Evolutionary conservation across 495 filamentous ascomycete species (phyloP).

Genomic region (Aspergillus sclerotioniger): DNA sequence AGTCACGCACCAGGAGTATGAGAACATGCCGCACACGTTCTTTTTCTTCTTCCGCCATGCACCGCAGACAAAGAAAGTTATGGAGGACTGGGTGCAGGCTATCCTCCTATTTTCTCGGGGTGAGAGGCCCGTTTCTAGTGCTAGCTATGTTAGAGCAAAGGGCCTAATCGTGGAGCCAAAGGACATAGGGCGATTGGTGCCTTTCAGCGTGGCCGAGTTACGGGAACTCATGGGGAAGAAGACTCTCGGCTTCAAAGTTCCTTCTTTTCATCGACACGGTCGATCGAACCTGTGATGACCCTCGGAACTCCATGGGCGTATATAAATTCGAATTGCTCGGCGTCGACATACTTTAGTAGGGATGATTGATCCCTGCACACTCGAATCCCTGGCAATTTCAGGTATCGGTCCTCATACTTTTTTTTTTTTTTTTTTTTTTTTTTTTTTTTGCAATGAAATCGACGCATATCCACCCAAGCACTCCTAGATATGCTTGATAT

Average conservation of each 20-base stretch:
- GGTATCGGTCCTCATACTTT: too few species aligned
- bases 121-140: not conserved
- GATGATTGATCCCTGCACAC: too few species aligned
- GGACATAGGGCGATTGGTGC: not conserved
- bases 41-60: not conserved
- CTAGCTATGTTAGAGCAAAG: not conserved
- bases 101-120: not conserved
- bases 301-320: not conserved
- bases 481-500: too few species aligned
- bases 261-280: not conserved
- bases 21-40: constrained; percentile 7
- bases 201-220: not conserved
- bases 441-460: too few species aligned
- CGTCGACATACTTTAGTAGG: too few species aligned
- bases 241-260: not conserved
- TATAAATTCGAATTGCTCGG: too few species aligned
- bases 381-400: too few species aligned
- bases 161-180: not conserved
- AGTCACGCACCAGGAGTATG: constrained; percentile 1
- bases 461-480: too few species aligned
- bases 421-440: too few species aligned
- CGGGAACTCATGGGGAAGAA: constrained; percentile 5
- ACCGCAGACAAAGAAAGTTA: constrained; percentile 2
- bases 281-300: not conserved
- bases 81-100: constrained; percentile 3